Evolutionary conservation across 176 grass and related monocot genomes (phyloP).

Genomic region (Guadua angustifolia): DNA sequence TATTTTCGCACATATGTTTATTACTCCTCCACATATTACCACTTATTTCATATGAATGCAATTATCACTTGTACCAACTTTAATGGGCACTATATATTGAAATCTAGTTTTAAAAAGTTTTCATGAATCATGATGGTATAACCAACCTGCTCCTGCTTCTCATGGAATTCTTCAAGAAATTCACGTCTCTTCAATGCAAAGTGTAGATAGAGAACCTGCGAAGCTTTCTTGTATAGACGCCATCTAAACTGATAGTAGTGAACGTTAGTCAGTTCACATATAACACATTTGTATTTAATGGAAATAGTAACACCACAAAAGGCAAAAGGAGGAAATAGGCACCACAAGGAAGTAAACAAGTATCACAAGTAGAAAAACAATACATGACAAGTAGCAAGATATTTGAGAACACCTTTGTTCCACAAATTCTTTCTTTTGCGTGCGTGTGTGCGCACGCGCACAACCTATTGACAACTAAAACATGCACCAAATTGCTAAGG

Average conservation of each 20-base stretch:
- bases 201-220: conserved; percentile 92
- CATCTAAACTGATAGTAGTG: conserved; percentile 86
- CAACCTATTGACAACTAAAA: conserved; percentile 29
- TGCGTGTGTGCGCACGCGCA: neutral
- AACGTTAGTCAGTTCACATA: conserved; percentile 55
- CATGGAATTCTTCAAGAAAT: conserved; percentile 94
- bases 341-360: conserved; percentile 14
- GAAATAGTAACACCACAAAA: conserved; percentile 30
- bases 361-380: neutral
- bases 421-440: neutral
- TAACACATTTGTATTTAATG: conserved; percentile 21
- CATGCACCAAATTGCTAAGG: conserved; percentile 27
- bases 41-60: conserved; percentile 22
- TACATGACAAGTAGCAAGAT: conserved; percentile 3
- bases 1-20: conserved; percentile 27
- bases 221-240: conserved; percentile 95
- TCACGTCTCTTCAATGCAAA: conserved; percentile 87
- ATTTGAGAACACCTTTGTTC: neutral
- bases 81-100: conserved; percentile 16
- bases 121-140: neutral
- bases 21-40: conserved; percentile 1
- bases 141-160: conserved; percentile 98
- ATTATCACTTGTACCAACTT: neutral
- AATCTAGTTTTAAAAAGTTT: conserved; percentile 15
- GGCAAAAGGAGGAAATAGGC: neutral